These are phyloP conservation scores for Alisma plantagoaquatica DNA, from an alignment of 106 monocot genomes.

Conservation along the genomic window DNA sequence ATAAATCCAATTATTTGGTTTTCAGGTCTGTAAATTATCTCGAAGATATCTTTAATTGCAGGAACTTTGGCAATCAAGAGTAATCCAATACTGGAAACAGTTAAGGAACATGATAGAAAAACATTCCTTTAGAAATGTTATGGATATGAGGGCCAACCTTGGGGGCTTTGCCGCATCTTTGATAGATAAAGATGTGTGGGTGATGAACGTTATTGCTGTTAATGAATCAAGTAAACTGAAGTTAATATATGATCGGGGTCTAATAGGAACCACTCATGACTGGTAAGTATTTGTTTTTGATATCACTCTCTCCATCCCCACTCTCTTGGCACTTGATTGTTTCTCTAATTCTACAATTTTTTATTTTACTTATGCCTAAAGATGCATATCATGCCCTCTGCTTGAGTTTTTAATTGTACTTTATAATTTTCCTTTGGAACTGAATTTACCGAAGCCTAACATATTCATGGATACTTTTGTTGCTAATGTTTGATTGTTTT, in stretches of 20 bases:
- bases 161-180: slow-evolving; percentile 87
- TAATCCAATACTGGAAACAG: slow-evolving; percentile 64
- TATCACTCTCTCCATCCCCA: too few relatives aligned
- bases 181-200: slow-evolving; percentile 67
- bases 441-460: too few relatives aligned
- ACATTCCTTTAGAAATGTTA: slow-evolving; percentile 74
- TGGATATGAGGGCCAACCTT: slow-evolving; percentile 91
- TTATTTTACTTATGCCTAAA: too few relatives aligned
- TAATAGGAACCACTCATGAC: slow-evolving; percentile 74
- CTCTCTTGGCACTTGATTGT: too few relatives aligned
- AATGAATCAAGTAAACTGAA: slow-evolving; percentile 62
- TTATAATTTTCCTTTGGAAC: too few relatives aligned
- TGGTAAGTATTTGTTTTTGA: slow-evolving; percentile 56
- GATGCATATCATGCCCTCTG: too few relatives aligned
- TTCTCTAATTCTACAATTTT: too few relatives aligned
- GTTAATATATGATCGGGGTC: slow-evolving; percentile 83
- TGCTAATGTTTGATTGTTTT: too few relatives aligned
- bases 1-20: background rate
- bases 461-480: too few relatives aligned
- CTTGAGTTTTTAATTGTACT: too few relatives aligned
- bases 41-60: slow-evolving; percentile 15
- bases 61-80: slow-evolving; percentile 75
- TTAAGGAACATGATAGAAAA: slow-evolving; percentile 43
- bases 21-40: background rate
- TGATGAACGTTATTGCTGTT: slow-evolving; percentile 84